phyloP scores from a whole-genome alignment of 768 basidiomycete genomes.

The Lentinula lateritia region DNA sequence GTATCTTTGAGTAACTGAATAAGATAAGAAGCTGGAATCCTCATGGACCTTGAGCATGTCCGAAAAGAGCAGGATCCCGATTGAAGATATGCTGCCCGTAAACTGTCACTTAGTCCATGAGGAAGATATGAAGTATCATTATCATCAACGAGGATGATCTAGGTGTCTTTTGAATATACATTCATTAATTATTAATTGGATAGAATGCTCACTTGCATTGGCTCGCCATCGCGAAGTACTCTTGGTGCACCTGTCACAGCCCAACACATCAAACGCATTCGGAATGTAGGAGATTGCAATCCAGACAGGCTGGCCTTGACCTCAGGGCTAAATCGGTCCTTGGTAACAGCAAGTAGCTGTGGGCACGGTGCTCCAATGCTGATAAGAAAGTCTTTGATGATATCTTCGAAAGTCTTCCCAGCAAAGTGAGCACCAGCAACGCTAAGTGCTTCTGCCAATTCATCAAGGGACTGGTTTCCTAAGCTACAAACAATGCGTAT shows the following conservation, averaged over 20 bases:
- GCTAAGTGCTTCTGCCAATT: background rate
- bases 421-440: background rate
- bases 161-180: background rate
- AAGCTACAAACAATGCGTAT: background rate
- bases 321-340: background rate
- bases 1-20: background rate
- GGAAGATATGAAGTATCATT: background rate
- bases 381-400: background rate
- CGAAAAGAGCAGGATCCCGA: background rate
- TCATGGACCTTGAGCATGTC: background rate
- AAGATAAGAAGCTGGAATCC: background rate
- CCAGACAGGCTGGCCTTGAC: background rate
- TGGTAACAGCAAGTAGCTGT: background rate
- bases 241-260: background rate
- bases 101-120: background rate
- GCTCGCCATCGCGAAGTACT: background rate
- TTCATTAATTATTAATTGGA: background rate
- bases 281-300: background rate
- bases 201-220: background rate
- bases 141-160: background rate
- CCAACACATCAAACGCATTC: background rate
- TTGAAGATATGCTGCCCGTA: background rate
- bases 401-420: background rate
- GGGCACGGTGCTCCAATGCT: background rate
- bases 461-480: background rate